Evolutionary conservation across 2,329 filamentous ascomycete species (phyloP), one percentile per base, ranked within the genome.

Genomic region (Sporothrix variecibatus): DNA sequence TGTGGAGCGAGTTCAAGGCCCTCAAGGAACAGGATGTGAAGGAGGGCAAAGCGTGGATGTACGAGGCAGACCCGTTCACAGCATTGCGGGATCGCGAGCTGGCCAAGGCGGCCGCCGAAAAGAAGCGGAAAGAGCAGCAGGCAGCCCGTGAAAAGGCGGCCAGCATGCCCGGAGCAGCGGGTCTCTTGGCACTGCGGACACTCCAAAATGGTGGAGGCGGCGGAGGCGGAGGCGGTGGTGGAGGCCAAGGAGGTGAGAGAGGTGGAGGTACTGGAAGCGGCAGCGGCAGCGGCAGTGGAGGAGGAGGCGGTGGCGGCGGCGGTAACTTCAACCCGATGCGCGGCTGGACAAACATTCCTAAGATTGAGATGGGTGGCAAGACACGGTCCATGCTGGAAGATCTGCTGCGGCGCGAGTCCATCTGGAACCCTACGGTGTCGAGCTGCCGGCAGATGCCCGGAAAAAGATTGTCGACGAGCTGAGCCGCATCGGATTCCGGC

Each of bases 51-150:
- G 92, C 85, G 0, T 98, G 95, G 93, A 91, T 97, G 89, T 99
- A 98, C 81, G 95, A 97, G 78, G 94, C 94, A 12, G 96, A 99
- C 79, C 96, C 96, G 0, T 99, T 99, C 84, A 88, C 91, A 75
- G 91, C 94, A 0, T 87, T 93, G 76, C 88, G 91, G 77, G 93
- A 97, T 82, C 87, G 93, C 71, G 93, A 97, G 78, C 92, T 94
- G 78, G 91, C 93, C 9, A 93, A 92, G 76, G 90, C 88, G 1
- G 86, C 90, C 2, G 89, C 91, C 64, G 93, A 94, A 79, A 97
- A 96, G 87, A 94, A 94, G 83, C 88, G 91, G 74, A 90, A 89
- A 76, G 93, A 96, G 78, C 86, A 88, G 40, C 90, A 91, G 78
- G 91, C 88, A 80, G 84, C 89, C 79, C 86, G 89, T 83, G 90